Percentiles rank a stretch among this genome's conserved stretches.
phyloP scores from a whole-genome alignment of 208 protist genomes.

The Phytomonas francai region DNA sequence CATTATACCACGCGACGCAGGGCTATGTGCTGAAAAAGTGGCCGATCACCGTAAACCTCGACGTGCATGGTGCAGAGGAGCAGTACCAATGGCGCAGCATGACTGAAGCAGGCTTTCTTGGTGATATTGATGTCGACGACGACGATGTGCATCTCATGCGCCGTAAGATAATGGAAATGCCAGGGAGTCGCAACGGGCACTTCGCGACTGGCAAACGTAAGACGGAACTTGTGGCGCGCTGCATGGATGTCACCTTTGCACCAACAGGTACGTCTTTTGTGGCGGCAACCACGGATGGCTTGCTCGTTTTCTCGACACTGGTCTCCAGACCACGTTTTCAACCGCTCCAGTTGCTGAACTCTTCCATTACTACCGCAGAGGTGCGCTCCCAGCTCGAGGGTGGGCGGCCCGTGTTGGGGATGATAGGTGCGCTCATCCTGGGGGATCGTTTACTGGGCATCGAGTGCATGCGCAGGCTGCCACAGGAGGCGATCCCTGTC shows the following conservation, averaged over 20 bases:
- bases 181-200: conserved; percentile 79
- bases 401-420: conserved; percentile 53
- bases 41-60: conserved; percentile 84
- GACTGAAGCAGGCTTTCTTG: conserved; percentile 76
- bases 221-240: conserved; percentile 73
- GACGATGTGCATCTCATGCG: conserved; percentile 71
- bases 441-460: conserved; percentile 64
- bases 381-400: conserved; percentile 53
- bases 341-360: conserved; percentile 59
- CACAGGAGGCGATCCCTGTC: conserved; percentile 71
- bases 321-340: conserved; percentile 71
- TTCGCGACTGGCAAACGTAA: conserved; percentile 88
- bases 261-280: conserved; percentile 83
- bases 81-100: conserved; percentile 84
- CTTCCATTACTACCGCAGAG: conserved; percentile 49
- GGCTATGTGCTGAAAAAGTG: conserved; percentile 87
- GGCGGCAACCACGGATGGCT: conserved; percentile 82
- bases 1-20: conserved; percentile 82
- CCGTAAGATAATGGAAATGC: conserved; percentile 84
- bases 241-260: conserved; percentile 71
- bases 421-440: conserved; percentile 77
- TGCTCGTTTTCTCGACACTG: conserved; percentile 80
- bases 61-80: conserved; percentile 83
- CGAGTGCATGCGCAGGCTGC: conserved; percentile 71
- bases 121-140: conserved; percentile 82